Evolutionary conservation across 768 basidiomycete genomes (phyloP).

Genomic region (Pleurotus tuoliensis): DNA sequence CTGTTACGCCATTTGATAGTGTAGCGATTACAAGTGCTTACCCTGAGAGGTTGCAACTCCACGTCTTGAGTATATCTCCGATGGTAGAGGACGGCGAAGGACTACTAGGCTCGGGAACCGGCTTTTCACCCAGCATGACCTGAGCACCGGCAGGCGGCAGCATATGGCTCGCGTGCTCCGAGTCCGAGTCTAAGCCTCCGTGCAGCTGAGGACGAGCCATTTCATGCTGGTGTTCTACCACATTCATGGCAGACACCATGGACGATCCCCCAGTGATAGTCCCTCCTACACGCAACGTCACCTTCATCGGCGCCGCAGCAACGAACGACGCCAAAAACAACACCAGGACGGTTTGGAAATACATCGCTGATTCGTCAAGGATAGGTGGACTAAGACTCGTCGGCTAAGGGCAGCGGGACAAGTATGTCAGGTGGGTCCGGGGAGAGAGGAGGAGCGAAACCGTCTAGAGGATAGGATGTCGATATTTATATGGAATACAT

Average conservation of each 20-base stretch:
- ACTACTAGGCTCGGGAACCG: background rate
- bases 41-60: background rate
- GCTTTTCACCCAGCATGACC: background rate
- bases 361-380: background rate
- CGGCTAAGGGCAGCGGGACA: background rate
- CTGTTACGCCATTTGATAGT: too few species aligned
- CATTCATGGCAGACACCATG: background rate
- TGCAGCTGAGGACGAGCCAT: background rate
- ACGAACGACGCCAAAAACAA: constrained; percentile 7
- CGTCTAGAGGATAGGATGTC: background rate
- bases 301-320: constrained; percentile 1
- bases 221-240: background rate
- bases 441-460: background rate
- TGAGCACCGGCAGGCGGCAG: constrained; percentile 4
- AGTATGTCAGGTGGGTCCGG: background rate
- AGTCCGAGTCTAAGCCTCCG: constrained; percentile 6
- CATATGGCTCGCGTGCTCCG: constrained; percentile 6
- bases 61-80: background rate
- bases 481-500: background rate
- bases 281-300: constrained; percentile 3
- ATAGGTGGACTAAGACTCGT: background rate
- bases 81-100: background rate
- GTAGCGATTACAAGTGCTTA: background rate
- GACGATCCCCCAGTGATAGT: background rate
- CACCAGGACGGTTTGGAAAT: background rate